Base-by-base conservation (phyloP, 768 basidiomycete genomes). In the Amanita inopinata region DNA sequence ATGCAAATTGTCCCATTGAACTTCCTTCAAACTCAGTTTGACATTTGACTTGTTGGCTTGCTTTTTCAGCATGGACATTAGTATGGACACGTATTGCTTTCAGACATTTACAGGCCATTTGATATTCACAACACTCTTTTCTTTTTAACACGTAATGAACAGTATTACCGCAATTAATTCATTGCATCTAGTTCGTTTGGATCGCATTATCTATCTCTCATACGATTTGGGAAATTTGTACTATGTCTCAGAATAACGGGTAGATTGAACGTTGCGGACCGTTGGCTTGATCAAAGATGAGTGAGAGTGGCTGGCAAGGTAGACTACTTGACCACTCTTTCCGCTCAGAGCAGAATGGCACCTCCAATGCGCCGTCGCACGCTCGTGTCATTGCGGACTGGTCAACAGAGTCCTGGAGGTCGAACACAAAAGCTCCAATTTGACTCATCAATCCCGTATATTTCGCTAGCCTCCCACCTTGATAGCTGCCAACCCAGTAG, bases 1-100 rank as follows among this genome's bases (percentile, higher is more conserved):
- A 73, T 50, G 87, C 78, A 0, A 62, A 70, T 18, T 86, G 83
- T 49, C 90, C 89, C 1, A 72, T 83, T 46, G 73, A 84, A 53
- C 66, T 89, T 0, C 55, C 81, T 4, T 50, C 64, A 3, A 74
- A 65, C 51, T 66, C 73, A 38, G 69, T 56, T 23, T 85, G 65
- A 66, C 49, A 41, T 10, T 12, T 32, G 23, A 11, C 31, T 22
- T 18, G 22, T 47, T n/a, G n/a, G n/a, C 46, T 5, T 46, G 22
- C 33, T 39, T 30, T 6, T 5, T 17, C 22, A 17, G n/a, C 28
- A 24, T 14, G 23, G 25, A 30, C 14, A 39, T 33, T 35, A 43
- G 45, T 15, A 24, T 37, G 37, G 22, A 33, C 31, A 39, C 32
- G 32, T 15, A 32, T 38, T 45, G 12, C 9, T 34, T 32, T 20